A percentile compares a stretch with the other conserved stretches of the same genome.
These are phyloP conservation scores for Blastobotrys indianensis DNA, from an alignment of 1,139 yeast genomes.

Conservation along the genomic window DNA sequence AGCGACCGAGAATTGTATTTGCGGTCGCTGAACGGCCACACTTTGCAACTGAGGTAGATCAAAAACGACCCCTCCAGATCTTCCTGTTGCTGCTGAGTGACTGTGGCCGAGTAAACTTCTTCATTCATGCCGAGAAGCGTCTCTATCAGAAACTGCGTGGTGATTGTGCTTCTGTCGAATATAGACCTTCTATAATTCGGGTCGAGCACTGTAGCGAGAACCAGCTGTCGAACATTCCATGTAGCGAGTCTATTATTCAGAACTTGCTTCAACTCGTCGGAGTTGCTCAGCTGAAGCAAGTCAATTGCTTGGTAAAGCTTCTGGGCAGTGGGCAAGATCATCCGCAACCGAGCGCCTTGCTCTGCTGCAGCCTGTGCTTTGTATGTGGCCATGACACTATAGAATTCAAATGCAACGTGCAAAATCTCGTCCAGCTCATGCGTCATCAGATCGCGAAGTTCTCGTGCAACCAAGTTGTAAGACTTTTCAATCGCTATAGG, in stretches of 20 bases:
- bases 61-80: constrained; percentile 7
- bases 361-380: neutral
- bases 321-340: constrained; percentile 12
- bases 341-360: constrained; percentile 7
- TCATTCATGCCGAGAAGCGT: constrained; percentile 1
- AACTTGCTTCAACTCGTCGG: neutral
- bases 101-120: constrained; percentile 1
- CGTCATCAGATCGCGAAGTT: neutral
- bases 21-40: constrained; percentile 10
- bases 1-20: constrained; percentile 7
- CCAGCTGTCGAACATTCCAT: constrained; percentile 12
- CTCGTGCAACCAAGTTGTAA: neutral
- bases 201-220: constrained; percentile 12
- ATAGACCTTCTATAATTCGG: constrained; percentile 7
- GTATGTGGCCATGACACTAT: constrained; percentile 3
- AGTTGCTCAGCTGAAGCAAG: constrained; percentile 1
- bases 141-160: neutral
- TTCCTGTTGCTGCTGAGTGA: neutral
- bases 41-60: constrained; percentile 6
- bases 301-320: constrained; percentile 8
- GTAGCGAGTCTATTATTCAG: constrained; percentile 10
- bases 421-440: neutral
- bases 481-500: no score
- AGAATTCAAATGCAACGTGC: no score
- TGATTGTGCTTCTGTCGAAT: constrained; percentile 5